These are phyloP conservation scores for Penicillium coffeae DNA, from an alignment of 495 filamentous ascomycete genomes.

Conservation along the genomic window DNA sequence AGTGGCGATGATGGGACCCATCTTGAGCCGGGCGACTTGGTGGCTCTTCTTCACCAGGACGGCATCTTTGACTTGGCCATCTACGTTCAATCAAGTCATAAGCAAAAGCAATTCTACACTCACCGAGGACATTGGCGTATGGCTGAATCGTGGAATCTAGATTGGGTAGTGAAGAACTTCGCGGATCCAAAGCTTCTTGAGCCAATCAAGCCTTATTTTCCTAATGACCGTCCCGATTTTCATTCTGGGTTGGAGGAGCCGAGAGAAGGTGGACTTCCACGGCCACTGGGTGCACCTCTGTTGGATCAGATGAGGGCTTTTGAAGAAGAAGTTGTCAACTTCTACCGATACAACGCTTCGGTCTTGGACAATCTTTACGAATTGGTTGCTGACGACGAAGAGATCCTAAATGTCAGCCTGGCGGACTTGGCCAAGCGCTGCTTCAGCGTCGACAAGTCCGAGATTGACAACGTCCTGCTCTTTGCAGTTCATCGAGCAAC, in stretches of 20 bases:
- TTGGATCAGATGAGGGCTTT: slow-evolving; percentile 32
- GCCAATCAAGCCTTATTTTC: slow-evolving; percentile 61
- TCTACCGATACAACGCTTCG: slow-evolving; percentile 44
- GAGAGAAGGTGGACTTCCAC: slow-evolving; percentile 43
- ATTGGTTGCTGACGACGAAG: slow-evolving; percentile 42
- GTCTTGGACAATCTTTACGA: slow-evolving; percentile 49
- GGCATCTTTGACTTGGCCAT: slow-evolving; percentile 57
- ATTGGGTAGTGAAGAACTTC: slow-evolving; percentile 65
- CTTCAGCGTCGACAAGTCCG: slow-evolving; percentile 39
- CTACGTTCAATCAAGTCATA: slow-evolving; percentile 61
- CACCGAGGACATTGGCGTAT: slow-evolving; percentile 71
- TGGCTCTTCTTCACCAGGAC: slow-evolving; percentile 51
- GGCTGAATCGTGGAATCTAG: slow-evolving; percentile 35
- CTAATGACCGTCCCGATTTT: slow-evolving; percentile 37
- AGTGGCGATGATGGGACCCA: slow-evolving; percentile 40
- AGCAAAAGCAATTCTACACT: slow-evolving; percentile 68
- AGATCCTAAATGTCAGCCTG: slow-evolving; percentile 53
- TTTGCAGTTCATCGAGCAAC: slow-evolving; percentile 68
- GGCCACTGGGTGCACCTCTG: slow-evolving; percentile 32
- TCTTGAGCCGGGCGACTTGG: slow-evolving; percentile 68
- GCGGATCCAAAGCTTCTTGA: slow-evolving; percentile 52
- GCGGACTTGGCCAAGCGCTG: slow-evolving; percentile 57
- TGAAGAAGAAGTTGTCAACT: slow-evolving; percentile 21
- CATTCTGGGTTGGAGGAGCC: slow-evolving; percentile 38
- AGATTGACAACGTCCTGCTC: slow-evolving; percentile 49